Conservation (phyloP, 1,284 basidiomycete species). For the Mycena sp. region DNA sequence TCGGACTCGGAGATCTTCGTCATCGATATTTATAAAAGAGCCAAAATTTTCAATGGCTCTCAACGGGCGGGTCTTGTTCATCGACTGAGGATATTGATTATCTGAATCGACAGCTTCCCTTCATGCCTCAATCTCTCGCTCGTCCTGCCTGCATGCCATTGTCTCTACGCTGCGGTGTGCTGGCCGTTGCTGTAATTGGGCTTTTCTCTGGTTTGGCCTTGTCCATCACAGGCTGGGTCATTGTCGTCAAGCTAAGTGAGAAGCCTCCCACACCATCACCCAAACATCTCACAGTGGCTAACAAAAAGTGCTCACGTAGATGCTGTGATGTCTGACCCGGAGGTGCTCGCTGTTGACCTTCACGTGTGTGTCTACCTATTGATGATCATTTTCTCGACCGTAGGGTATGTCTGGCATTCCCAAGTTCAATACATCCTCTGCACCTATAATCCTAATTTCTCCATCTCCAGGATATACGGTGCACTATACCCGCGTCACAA, state of each 20-base stretch:
- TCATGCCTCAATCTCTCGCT: not conserved
- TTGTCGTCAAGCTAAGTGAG: not conserved
- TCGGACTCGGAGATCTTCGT: too few relatives aligned
- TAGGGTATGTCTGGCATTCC: not conserved
- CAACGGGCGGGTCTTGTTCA: conserved; percentile 6
- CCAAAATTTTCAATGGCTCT: too few relatives aligned
- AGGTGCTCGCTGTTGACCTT: not conserved
- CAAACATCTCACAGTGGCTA: not conserved
- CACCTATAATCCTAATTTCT: not conserved
- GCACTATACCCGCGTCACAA: not conserved
- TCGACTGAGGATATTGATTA: conserved; percentile 7
- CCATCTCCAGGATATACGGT: not conserved
- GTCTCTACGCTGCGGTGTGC: not conserved
- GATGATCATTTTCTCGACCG: not conserved
- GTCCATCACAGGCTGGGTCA: not conserved
- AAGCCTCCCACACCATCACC: too few relatives aligned
- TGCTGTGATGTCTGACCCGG: not conserved
- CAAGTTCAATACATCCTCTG: too few relatives aligned
- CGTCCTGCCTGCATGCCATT: not conserved
- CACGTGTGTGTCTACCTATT: not conserved
- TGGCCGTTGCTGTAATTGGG: not conserved
- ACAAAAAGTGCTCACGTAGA: not conserved
- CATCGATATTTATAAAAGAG: too few relatives aligned
- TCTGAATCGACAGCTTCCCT: not conserved
- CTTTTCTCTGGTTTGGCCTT: not conserved